Conservation (phyloP, 2,329 filamentous ascomycete species). For the Moelleriella libera region DNA sequence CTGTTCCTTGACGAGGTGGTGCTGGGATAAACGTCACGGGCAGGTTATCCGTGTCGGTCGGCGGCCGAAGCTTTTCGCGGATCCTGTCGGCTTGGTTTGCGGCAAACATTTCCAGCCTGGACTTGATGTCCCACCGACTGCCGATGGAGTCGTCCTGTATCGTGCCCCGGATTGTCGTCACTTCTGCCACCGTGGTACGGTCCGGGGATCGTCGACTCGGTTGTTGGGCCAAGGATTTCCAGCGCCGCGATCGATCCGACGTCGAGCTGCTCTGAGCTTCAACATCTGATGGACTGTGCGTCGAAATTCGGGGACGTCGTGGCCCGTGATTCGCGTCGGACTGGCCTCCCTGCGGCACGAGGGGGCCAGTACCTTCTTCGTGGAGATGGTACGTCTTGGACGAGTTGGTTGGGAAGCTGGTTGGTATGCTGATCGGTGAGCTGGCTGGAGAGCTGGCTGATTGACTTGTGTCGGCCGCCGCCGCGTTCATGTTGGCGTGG, state of each 20-base stretch:
- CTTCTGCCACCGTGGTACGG: neutral
- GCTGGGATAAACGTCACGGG: constrained; percentile 48
- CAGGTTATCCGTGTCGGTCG: constrained; percentile 37
- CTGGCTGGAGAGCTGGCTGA: neutral
- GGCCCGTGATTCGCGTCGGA: constrained; percentile 1
- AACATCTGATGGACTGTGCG: constrained; percentile 9
- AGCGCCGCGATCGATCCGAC: constrained; percentile 12
- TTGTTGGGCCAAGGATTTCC: constrained; percentile 7
- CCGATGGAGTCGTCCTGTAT: constrained; percentile 8
- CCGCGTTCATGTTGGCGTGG: constrained; percentile 5
- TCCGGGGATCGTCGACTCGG: neutral
- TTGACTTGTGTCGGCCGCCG: neutral
- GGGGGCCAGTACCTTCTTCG: too few species aligned
- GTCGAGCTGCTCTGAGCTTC: constrained; percentile 12
- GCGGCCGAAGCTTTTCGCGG: constrained; percentile 39
- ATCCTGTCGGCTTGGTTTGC: constrained; percentile 45
- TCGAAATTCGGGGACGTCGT: constrained; percentile 9
- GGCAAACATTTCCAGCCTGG: constrained; percentile 46
- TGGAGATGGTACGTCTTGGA: neutral
- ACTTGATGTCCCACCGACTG: constrained; percentile 39
- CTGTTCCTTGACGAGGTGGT: constrained; percentile 41
- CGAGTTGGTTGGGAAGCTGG: too few species aligned
- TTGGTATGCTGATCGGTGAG: neutral
- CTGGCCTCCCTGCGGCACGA: too few species aligned
- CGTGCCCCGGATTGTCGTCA: neutral